These are phyloP conservation scores for Ceratopteris richardii DNA, from an alignment of 75 land plant species.

Conservation along the genomic window DNA sequence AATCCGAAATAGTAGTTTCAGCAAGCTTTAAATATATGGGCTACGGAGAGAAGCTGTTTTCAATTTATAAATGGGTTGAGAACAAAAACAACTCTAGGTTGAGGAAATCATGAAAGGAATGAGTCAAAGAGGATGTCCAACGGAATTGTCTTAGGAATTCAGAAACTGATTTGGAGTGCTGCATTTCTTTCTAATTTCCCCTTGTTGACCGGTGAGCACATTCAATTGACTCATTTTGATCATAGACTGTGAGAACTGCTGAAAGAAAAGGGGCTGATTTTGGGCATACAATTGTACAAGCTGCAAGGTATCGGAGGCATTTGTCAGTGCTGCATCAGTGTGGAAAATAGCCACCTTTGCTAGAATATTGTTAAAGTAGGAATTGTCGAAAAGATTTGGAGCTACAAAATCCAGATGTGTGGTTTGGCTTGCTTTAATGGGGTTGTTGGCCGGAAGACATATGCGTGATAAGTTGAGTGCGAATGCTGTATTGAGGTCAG, in stretches of 20 bases:
- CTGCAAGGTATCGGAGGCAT: constrained; percentile 21
- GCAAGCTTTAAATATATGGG: no score
- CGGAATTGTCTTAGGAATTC: no score
- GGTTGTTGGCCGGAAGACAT: neutral
- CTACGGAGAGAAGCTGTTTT: no score
- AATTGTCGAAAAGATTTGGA: constrained; percentile 55
- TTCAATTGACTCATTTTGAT: constrained; percentile 42
- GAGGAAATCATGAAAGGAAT: no score
- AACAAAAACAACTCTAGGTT: no score
- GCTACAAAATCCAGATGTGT: constrained; percentile 40
- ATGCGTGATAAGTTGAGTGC: no score
- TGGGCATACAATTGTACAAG: constrained; percentile 51
- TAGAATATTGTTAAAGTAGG: constrained; percentile 55
- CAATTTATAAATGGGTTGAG: no score
- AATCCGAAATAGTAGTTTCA: no score
- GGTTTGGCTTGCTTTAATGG: neutral
- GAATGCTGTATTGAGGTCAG: no score
- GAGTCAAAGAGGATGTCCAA: no score
- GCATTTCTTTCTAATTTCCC: constrained; percentile 54
- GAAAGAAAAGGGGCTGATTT: constrained; percentile 10
- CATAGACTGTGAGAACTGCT: constrained; percentile 29
- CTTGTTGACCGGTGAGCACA: constrained; percentile 40
- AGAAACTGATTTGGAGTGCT: neutral
- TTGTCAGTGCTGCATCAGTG: constrained; percentile 46
- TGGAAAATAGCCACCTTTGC: constrained; percentile 41